Percentiles rank a stretch among this genome's conserved stretches.
phyloP scores from a whole-genome alignment of 495 filamentous ascomycete genomes.

The Penicillium macrosclerotiorum region DNA sequence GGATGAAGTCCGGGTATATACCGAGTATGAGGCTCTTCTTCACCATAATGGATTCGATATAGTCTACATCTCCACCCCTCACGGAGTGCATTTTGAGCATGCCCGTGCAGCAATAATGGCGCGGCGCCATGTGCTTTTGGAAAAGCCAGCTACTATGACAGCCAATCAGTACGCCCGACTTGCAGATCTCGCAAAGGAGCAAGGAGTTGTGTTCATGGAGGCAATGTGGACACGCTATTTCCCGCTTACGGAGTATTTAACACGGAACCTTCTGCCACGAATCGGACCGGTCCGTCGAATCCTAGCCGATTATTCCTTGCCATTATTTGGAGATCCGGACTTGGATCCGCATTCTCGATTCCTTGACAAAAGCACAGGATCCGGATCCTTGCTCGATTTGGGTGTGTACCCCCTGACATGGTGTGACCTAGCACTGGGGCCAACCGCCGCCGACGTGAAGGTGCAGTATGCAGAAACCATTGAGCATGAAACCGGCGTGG shows the following conservation, averaged over 20 bases:
- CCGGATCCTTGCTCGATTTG: slow-evolving; percentile 8
- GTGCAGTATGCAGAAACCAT: slow-evolving; percentile 4
- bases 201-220: slow-evolving; percentile 7
- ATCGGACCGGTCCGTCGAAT: slow-evolving; percentile 7
- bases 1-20: slow-evolving; percentile 1
- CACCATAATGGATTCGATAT: slow-evolving; percentile 5
- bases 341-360: slow-evolving; percentile 1
- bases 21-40: slow-evolving; percentile 4
- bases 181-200: slow-evolving; percentile 4
- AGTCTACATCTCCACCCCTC: slow-evolving; percentile 12
- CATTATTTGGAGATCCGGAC: slow-evolving; percentile 4
- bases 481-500: slow-evolving; percentile 1
- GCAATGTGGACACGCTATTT: slow-evolving; percentile 11
- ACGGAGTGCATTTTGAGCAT: slow-evolving; percentile 5
- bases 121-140: slow-evolving; percentile 5
- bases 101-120: not conserved
- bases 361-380: slow-evolving; percentile 5
- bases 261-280: slow-evolving; percentile 4
- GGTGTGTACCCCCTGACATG: slow-evolving; percentile 11
- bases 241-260: slow-evolving; percentile 5
- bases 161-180: slow-evolving; percentile 1
- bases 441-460: not conserved
- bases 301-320: slow-evolving; percentile 4
- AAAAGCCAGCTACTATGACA: slow-evolving; percentile 10
- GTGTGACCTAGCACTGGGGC: slow-evolving; percentile 7